Percentiles rank a stretch among this genome's conserved stretches.
Evolutionary conservation across 257 asterid species (phyloP).

Genomic region (Gynochthodes officinalis): DNA sequence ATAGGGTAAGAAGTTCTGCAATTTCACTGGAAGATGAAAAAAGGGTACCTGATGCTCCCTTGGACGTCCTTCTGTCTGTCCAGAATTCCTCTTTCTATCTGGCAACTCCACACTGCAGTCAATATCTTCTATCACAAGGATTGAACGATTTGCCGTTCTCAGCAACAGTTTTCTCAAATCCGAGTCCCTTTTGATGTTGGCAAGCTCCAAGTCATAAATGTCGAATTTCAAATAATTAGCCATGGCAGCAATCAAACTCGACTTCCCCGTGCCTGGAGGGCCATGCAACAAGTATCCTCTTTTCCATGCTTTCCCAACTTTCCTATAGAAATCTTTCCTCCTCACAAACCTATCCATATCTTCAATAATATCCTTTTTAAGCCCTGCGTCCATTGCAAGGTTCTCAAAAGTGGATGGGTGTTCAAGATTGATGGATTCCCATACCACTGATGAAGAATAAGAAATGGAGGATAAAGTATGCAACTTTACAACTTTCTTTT

Average conservation of each 20-base stretch:
- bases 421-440: slow-evolving; percentile 64
- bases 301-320: slow-evolving; percentile 81
- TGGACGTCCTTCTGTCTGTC: slow-evolving; percentile 15
- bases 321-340: slow-evolving; percentile 59
- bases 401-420: slow-evolving; percentile 77
- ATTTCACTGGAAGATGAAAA: background rate
- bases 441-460: slow-evolving; percentile 2
- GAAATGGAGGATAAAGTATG: slow-evolving; percentile 34
- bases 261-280: slow-evolving; percentile 81
- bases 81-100: slow-evolving; percentile 24
- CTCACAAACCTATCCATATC: slow-evolving; percentile 63
- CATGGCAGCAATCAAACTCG: slow-evolving; percentile 71
- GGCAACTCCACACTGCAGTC: slow-evolving; percentile 64
- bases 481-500: slow-evolving; percentile 42
- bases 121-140: slow-evolving; percentile 73
- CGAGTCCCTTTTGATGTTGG: slow-evolving; percentile 45
- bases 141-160: slow-evolving; percentile 56
- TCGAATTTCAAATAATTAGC: slow-evolving; percentile 72
- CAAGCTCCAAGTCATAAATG: slow-evolving; percentile 63
- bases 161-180: slow-evolving; percentile 63
- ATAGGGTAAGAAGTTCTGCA: background rate
- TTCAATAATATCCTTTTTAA: slow-evolving; percentile 32
- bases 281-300: slow-evolving; percentile 71
- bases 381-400: slow-evolving; percentile 47
- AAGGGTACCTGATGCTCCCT: slow-evolving; percentile 24